These are phyloP conservation scores for Dichotomocladium elegans DNA, from an alignment of 371 early-diverging fungal species.

Conservation along the genomic window DNA sequence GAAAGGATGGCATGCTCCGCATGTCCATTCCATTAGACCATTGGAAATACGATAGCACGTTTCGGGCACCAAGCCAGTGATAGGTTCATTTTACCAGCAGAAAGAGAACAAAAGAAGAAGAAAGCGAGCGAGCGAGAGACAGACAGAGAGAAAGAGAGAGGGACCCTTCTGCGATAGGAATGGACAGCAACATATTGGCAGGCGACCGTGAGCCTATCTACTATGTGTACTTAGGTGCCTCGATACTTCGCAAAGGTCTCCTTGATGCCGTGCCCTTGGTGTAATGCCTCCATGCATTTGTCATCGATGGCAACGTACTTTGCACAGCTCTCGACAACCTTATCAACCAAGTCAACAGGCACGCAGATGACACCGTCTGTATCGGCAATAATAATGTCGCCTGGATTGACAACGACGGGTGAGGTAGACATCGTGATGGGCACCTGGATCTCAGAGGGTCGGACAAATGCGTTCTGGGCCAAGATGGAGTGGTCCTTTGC, in stretches of 20 bases:
- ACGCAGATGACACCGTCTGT: conserved; percentile 74
- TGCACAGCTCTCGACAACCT: conserved; percentile 54
- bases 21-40: too few relatives aligned
- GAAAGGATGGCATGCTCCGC: too few relatives aligned
- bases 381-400: conserved; percentile 80
- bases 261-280: conserved; percentile 53
- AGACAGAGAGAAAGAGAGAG: too few relatives aligned
- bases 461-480: conserved; percentile 66
- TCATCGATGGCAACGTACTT: conserved; percentile 59
- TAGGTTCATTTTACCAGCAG: too few relatives aligned
- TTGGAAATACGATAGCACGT: too few relatives aligned
- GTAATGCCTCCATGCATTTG: conserved; percentile 66
- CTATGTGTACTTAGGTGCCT: conserved; percentile 20
- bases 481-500: conserved; percentile 62
- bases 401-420: conserved; percentile 54
- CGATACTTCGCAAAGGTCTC: conserved; percentile 71
- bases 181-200: too few relatives aligned
- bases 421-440: conserved; percentile 56
- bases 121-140: too few relatives aligned
- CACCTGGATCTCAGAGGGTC: conserved; percentile 59
- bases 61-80: too few relatives aligned
- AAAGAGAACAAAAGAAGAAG: too few relatives aligned
- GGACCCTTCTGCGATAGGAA: too few relatives aligned
- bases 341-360: conserved; percentile 48
- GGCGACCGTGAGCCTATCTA: too few relatives aligned